phyloP scores from a whole-genome alignment of 2,329 filamentous ascomycete genomes.

The Clonostachys chloroleuca region DNA sequence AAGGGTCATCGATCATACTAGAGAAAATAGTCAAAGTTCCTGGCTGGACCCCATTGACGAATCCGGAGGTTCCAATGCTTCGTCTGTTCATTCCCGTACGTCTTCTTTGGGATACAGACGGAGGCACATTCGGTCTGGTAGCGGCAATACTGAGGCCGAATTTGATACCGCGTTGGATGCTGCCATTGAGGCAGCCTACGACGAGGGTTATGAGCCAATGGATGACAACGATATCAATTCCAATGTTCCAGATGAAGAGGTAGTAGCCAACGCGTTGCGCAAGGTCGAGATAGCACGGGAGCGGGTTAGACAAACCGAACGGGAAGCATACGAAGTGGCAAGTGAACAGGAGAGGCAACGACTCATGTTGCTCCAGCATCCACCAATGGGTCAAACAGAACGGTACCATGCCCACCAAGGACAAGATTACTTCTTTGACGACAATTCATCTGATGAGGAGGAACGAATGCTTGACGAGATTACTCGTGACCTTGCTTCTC shows the following conservation, averaged over 20 bases:
- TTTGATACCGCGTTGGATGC: constrained; percentile 94
- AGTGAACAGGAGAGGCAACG: constrained; percentile 41
- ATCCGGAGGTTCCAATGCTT: constrained; percentile 73
- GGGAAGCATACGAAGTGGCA: constrained; percentile 46
- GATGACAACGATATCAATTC: constrained; percentile 35
- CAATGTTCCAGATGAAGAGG: constrained; percentile 33
- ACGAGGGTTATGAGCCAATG: constrained; percentile 80
- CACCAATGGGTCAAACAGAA: neutral
- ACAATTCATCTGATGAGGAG: constrained; percentile 65
- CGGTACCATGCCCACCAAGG: neutral
- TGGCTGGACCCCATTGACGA: constrained; percentile 96
- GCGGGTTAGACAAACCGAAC: constrained; percentile 67
- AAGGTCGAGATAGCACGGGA: constrained; percentile 75
- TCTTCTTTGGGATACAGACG: constrained; percentile 66
- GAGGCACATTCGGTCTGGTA: constrained; percentile 64
- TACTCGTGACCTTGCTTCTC: constrained; percentile 75
- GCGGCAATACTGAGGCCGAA: constrained; percentile 76
- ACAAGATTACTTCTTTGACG: constrained; percentile 34
- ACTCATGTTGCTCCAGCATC: constrained; percentile 1
- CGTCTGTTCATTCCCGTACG: constrained; percentile 76
- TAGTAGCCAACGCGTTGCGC: constrained; percentile 51
- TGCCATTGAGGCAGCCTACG: constrained; percentile 92
- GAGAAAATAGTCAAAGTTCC: constrained; percentile 71
- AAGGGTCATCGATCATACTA: constrained; percentile 26
- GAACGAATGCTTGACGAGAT: constrained; percentile 83